Evolutionary conservation across 2,329 filamentous ascomycete genomes (phyloP), one percentile per base, ranked within the genome.

Genomic region (Alternaria triticina): DNA sequence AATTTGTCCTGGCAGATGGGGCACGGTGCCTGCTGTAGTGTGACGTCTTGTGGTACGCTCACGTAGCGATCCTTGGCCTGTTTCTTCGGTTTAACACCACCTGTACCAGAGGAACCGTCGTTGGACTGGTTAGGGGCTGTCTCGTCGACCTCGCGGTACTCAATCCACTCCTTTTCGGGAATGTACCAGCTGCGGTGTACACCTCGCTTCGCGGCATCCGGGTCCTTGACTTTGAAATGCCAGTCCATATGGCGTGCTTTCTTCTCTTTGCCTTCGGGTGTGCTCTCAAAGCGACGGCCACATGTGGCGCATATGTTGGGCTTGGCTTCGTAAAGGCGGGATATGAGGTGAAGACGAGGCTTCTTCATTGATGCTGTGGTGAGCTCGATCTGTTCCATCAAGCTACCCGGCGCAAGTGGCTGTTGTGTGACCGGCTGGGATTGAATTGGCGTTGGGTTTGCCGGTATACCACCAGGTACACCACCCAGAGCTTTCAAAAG

Each of bases 1-100:
- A 99, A 98, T 69, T 91, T 91, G 77, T 99, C 96, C 79, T 97
- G 94, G 79, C 96, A 98, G 71, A 99, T 97, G 2, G 94, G 93
- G 75, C 96, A 99, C 1, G 91, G 87, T 15, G 88, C 91, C 75
- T 93, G 94, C 62, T 90, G 88, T 25, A 91, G 85, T 25, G 88
- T 86, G 17, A 89, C 87, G 68, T 95, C 91, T 54, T 94, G 91
- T 0, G 95, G 96, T 1, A 96, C 94, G 3, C 90, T 88, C 12
- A 99, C 91, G 77, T 92, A 97, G 71, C 90, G 87, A 61, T 87
- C 84, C 54, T 87, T 85, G 0, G 89, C 85, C 66, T 88, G 87
- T 60, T 85, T 86, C 36, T 83, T 78, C 23, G 79, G 69, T 52
- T 74, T 78, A 13, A 82, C 82, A 4, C 78, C 74, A 2, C 78